Evolutionary conservation across 1,139 yeast species (phyloP), one percentile per base, ranked within the genome.

Genomic region (Blastobotrys apis): DNA sequence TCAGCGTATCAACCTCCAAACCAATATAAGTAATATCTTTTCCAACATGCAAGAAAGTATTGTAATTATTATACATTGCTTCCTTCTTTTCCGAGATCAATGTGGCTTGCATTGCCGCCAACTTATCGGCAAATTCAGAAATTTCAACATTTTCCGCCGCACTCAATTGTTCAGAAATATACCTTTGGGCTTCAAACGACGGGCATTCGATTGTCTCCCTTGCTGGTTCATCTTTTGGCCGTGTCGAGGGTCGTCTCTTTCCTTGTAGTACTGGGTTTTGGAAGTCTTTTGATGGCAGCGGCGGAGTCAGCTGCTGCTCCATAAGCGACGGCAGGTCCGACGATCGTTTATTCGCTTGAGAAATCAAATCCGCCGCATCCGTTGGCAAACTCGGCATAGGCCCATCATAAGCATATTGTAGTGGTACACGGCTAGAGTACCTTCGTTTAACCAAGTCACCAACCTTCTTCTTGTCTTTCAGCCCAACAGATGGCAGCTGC

Each of bases 131-230:
- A 62, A 82, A 84, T 47, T 76, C 79, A 53, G 84, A 87, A 36
- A 87, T 81, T 51, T 82, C 87, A 1, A 78, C 69, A 1, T 92
- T 90, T 2, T 83, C 76, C 0, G 90, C 88, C 46, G 78, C 77
- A n/a, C 78, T 69, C 47, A 84, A 62, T 47, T 78, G 77, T 6
- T 70, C 66, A 13, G 73, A 68, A 15, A 84, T 78, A 56, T 74
- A 80, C 4, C 65, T 54, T 39, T 72, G 73, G 2, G 84, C 77
- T 50, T 75, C 70, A 49, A 74, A 74, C 6, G 62, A 50, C 2
- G 67, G 65, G 3, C 65, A 57, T 15, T 48, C 44, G 29, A 56
- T 46, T 34, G 45, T 45, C 20, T 41, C 42, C 33, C 43, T 36
- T 15, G 44, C 47, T n/a, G 42, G 41, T 22, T 27, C 49, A 30